Percentiles rank a stretch among this genome's conserved stretches.
These are phyloP conservation scores for Cyclotella baltica DNA, from an alignment of 108 stramenopile genomes.

Conservation along the genomic window DNA sequence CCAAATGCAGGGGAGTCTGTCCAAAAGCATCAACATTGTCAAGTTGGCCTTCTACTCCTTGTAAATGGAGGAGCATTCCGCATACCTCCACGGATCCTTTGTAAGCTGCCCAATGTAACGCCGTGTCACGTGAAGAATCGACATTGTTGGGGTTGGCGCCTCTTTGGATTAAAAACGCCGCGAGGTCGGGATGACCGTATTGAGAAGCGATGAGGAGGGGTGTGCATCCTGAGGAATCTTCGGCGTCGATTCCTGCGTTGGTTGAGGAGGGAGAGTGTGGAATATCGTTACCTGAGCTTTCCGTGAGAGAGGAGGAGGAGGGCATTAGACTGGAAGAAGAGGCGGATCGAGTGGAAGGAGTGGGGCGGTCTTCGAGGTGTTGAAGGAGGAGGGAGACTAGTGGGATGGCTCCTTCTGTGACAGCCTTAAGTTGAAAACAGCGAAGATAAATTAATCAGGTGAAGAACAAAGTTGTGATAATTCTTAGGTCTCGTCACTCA, in stretches of 20 bases:
- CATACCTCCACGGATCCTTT: slow-evolving; percentile 92
- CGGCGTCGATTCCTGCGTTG: slow-evolving; percentile 56
- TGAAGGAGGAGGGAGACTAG: slow-evolving; percentile 76
- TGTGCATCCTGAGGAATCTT: slow-evolving; percentile 87
- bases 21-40: slow-evolving; percentile 87
- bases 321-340: slow-evolving; percentile 19
- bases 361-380: slow-evolving; percentile 59
- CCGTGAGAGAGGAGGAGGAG: slow-evolving; percentile 42
- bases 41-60: slow-evolving; percentile 54
- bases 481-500: background rate
- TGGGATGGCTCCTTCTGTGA: slow-evolving; percentile 87
- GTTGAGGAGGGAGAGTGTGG: background rate
- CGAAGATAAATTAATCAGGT: background rate
- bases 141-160: slow-evolving; percentile 83
- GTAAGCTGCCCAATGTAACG: slow-evolving; percentile 97
- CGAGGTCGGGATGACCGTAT: slow-evolving; percentile 94
- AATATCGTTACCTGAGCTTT: slow-evolving; percentile 20
- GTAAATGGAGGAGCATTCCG: slow-evolving; percentile 84
- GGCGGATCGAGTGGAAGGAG: slow-evolving; percentile 26
- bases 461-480: background rate
- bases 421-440: slow-evolving; percentile 46
- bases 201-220: slow-evolving; percentile 94
- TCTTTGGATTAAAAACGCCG: slow-evolving; percentile 81
- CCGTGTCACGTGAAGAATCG: slow-evolving; percentile 88
- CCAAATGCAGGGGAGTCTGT: slow-evolving; percentile 95